Conservation (phyloP, 2,329 filamentous ascomycete genomes). For the Davidsoniella australis region DNA sequence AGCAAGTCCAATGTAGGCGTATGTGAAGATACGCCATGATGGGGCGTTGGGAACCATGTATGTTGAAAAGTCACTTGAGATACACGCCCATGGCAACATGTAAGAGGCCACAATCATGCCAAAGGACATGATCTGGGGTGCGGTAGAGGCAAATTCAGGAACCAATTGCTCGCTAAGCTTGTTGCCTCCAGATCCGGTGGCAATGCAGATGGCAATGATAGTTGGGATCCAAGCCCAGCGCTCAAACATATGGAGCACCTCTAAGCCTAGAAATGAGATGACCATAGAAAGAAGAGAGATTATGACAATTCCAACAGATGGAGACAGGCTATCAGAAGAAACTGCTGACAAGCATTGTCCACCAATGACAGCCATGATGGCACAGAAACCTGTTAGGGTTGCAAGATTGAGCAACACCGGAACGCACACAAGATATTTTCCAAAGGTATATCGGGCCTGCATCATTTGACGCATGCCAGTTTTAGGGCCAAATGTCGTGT, state of each 20-base stretch:
- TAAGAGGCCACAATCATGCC: conserved; percentile 45
- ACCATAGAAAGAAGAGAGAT: conserved; percentile 38
- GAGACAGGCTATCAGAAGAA: conserved; percentile 29
- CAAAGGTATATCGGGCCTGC: conserved; percentile 45
- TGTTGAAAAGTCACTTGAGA: conserved; percentile 43
- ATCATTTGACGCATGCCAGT: conserved; percentile 51
- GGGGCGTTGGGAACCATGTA: conserved; percentile 38
- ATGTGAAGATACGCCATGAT: conserved; percentile 28
- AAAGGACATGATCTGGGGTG: conserved; percentile 33
- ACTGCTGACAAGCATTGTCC: conserved; percentile 41
- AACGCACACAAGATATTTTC: conserved; percentile 39
- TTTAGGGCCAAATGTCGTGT: conserved; percentile 40
- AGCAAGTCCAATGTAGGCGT: conserved; percentile 38
- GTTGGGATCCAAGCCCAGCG: conserved; percentile 39
- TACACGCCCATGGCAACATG: conserved; percentile 43
- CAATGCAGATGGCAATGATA: conserved; percentile 35
- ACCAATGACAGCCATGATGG: conserved; percentile 43
- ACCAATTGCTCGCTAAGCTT: conserved; percentile 30
- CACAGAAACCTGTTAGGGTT: conserved; percentile 44
- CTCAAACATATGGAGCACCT: conserved; percentile 39
- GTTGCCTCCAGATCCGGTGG: conserved; percentile 35
- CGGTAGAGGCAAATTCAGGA: conserved; percentile 12
- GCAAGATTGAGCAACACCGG: conserved; percentile 45
- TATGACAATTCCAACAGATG: conserved; percentile 43
- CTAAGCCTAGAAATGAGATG: conserved; percentile 45